Conservation (phyloP, 1,284 basidiomycete genomes). For the Austroboletus novae-zelandiae region DNA sequence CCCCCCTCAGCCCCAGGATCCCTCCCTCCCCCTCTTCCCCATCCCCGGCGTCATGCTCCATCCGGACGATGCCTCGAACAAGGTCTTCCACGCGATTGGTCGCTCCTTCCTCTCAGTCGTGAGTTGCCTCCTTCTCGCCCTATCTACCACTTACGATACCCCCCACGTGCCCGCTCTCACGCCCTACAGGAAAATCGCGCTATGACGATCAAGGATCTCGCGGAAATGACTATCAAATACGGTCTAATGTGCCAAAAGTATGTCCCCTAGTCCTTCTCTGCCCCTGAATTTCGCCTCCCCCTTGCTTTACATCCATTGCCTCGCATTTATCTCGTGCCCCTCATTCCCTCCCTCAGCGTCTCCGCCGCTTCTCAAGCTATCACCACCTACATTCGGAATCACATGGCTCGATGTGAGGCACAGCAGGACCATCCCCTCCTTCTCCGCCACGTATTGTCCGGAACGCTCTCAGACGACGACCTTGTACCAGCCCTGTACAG, state of each 20-base stretch:
- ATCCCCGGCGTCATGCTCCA: constrained; percentile 62
- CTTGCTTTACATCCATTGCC: constrained; percentile 7
- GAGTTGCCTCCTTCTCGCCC: constrained; percentile 32
- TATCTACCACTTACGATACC: constrained; percentile 12
- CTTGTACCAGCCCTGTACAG: constrained; percentile 70
- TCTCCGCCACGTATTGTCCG: constrained; percentile 67
- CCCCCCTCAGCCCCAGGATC: constrained; percentile 12
- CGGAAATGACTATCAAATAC: constrained; percentile 60
- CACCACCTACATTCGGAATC: constrained; percentile 72
- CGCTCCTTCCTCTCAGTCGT: constrained; percentile 71
- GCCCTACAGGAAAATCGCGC: constrained; percentile 63
- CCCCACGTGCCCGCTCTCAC: constrained; percentile 11
- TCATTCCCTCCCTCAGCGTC: constrained; percentile 40
- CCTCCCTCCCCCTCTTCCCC: constrained; percentile 44
- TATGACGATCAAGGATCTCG: constrained; percentile 80
- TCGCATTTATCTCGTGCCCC: constrained; percentile 17
- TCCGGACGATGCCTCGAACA: constrained; percentile 66
- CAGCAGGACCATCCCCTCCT: constrained; percentile 72
- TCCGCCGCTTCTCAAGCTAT: constrained; percentile 77
- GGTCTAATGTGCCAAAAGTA: constrained; percentile 75
- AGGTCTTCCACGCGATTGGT: constrained; percentile 68
- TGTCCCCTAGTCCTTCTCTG: constrained; percentile 29
- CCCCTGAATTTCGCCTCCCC: constrained; percentile 1
- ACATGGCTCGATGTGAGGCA: constrained; percentile 63
- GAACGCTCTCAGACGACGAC: constrained; percentile 67